These are phyloP conservation scores for Ambrosiella beaveri DNA, from an alignment of 2,329 filamentous ascomycete genomes.

Conservation along the genomic window DNA sequence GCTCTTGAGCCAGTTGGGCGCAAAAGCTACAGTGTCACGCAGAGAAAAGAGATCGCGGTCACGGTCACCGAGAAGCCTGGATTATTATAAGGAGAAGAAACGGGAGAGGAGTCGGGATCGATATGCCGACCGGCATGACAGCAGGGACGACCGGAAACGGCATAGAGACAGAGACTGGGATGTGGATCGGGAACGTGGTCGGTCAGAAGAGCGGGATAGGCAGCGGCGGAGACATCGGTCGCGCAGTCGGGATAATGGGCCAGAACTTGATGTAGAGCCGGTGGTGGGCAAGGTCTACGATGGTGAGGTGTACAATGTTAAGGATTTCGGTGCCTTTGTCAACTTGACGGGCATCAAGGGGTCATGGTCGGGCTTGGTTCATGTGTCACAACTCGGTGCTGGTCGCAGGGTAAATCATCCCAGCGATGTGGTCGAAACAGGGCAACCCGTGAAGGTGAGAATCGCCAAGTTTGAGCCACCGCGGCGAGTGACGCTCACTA, in stretches of 20 bases:
- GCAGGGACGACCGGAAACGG: conserved; percentile 28
- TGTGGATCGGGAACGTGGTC: conserved; percentile 18
- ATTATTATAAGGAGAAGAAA: conserved; percentile 16
- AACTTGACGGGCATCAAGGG: conserved; percentile 75
- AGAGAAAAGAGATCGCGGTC: conserved; percentile 30
- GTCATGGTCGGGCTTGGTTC: conserved; percentile 82
- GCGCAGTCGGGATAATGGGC: conserved; percentile 21
- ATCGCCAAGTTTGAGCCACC: conserved; percentile 65
- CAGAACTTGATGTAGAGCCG: conserved; percentile 60
- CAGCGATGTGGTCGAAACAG: conserved; percentile 64
- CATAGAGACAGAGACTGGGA: conserved; percentile 26
- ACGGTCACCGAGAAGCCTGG: conserved; percentile 25
- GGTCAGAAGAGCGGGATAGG: conserved; percentile 14
- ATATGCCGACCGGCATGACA: conserved; percentile 30
- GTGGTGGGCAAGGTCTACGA: conserved; percentile 76
- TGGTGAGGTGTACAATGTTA: conserved; percentile 77
- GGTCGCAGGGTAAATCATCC: conserved; percentile 82
- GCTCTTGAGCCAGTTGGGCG: conserved; percentile 57
- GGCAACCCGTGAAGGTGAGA: conserved; percentile 83
- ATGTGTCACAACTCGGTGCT: conserved; percentile 75
- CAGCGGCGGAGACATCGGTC: conserved; percentile 20
- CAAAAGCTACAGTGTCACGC: conserved; percentile 33
- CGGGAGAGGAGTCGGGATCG: conserved; percentile 20
- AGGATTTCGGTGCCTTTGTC: conserved; percentile 91
- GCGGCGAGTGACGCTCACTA: conserved; percentile 67